These are phyloP conservation scores for Backusella parvicylindrica DNA, from an alignment of 192 early-diverging fungal genomes.

Conservation along the genomic window DNA sequence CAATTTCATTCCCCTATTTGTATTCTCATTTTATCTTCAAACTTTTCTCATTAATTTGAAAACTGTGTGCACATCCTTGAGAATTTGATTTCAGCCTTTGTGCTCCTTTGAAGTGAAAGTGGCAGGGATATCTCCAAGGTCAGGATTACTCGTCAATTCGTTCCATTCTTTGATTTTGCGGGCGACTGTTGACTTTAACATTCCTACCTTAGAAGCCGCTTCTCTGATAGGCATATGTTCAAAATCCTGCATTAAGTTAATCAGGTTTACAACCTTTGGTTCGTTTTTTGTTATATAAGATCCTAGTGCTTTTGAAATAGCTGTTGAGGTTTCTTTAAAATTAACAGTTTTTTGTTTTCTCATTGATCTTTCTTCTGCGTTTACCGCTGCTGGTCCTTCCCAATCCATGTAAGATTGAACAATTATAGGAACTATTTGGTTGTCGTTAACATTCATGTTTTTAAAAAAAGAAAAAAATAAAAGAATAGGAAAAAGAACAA, in stretches of 20 bases:
- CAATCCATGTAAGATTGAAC: slow-evolving; percentile 1
- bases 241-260: background rate
- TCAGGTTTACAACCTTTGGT: background rate
- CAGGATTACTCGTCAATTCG: background rate
- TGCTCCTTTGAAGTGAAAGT: background rate
- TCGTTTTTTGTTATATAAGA: background rate
- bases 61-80: too few relatives aligned
- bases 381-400: background rate
- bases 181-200: background rate
- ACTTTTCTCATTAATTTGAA: too few relatives aligned
- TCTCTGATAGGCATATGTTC: background rate
- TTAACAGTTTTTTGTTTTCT: background rate
- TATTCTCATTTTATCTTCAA: too few relatives aligned
- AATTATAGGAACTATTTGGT: background rate
- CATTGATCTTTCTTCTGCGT: background rate
- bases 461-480: background rate
- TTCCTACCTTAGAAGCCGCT: background rate
- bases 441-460: background rate
- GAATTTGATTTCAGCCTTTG: background rate
- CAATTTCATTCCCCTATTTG: too few relatives aligned
- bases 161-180: background rate
- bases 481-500: background rate
- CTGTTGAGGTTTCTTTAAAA: background rate
- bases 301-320: background rate
- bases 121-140: background rate